Base-by-base conservation (phyloP, 441 rosid species). In the Brassica balearica region DNA sequence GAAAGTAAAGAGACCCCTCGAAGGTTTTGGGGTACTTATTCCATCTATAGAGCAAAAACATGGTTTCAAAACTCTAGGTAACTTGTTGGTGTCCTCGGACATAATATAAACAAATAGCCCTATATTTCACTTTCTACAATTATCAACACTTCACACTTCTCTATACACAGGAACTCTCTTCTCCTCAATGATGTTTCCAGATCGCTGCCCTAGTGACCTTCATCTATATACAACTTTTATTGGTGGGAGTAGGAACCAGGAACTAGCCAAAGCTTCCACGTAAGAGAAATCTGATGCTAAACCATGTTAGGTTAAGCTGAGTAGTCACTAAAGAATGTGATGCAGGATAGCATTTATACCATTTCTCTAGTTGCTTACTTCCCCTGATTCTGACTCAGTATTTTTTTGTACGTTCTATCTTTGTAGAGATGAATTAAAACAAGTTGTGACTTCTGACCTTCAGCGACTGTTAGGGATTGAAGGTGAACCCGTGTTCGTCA, bases 151-250 rank as follows among this genome's bases (percentile, higher is more conserved):
- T 74, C 19, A 77, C 56, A 73, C 23, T 23, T 36, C 17, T 64
- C 55, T 77, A 29, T 60, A 74, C 68, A 60, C 86, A 95, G 99
- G 99, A 74, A 93, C 99, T 65, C 92, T 93, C n/a, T 95, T 95
- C 86, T 93, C 99, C 38, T 95, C 99, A 36, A 82, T 88, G 89
- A 95, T 95, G 98, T 95, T 95, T 85, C 97, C 99, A 0, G 98
- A 93, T 82, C 99, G 98, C 69, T 95, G 91, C 46, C 95, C 97
- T 14, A 78, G 68, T 69, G 88, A 89, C 72, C 73, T 81, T 15
- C 84, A 88, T 88, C 92, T 95, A 22, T 95, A 93, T 77, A 95
- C 99, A 51, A 92, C 97, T 66, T 95, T 95, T 83, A 83, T 95
- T 79, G 99, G 99, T 41, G 99, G 98, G 73, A 93, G 91, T 76